phyloP scores from a whole-genome alignment of 2,329 filamentous ascomycete genomes.

The Aspergillus floridensis region DNA sequence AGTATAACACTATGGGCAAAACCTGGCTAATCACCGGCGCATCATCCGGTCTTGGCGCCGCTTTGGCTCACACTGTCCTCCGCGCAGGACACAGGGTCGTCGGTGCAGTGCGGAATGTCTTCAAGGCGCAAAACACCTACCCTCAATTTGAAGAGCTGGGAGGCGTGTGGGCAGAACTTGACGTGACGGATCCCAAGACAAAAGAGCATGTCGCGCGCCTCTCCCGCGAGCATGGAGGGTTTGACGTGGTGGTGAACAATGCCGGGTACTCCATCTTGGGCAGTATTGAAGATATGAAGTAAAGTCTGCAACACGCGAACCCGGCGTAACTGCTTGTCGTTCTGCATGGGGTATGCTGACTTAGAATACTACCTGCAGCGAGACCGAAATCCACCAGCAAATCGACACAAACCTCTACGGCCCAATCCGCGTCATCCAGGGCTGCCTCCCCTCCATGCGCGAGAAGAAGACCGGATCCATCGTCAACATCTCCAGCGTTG shows the following conservation, averaged over 20 bases:
- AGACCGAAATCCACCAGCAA: constrained; percentile 18
- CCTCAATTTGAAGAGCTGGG: background rate
- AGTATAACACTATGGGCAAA: no score
- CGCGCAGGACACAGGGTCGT: background rate
- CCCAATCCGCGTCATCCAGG: background rate
- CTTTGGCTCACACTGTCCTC: background rate
- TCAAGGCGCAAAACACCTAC: background rate
- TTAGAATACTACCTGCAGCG: background rate
- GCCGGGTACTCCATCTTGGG: constrained; percentile 47
- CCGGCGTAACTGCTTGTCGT: no score
- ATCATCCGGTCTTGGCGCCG: background rate
- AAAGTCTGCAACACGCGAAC: background rate
- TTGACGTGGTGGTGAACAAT: constrained; percentile 56
- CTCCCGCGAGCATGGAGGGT: background rate
- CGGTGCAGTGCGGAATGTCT: background rate
- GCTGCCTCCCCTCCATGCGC: background rate
- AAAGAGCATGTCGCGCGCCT: background rate
- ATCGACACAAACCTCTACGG: constrained; percentile 48
- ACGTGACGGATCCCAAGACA: background rate
- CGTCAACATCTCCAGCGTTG: background rate
- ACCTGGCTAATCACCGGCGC: no score
- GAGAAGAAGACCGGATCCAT: background rate
- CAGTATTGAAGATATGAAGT: constrained; percentile 30
- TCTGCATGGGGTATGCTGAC: no score
- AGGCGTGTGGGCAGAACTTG: background rate